Conservation (phyloP, 768 basidiomycete genomes). For the Mycena vitilis region DNA sequence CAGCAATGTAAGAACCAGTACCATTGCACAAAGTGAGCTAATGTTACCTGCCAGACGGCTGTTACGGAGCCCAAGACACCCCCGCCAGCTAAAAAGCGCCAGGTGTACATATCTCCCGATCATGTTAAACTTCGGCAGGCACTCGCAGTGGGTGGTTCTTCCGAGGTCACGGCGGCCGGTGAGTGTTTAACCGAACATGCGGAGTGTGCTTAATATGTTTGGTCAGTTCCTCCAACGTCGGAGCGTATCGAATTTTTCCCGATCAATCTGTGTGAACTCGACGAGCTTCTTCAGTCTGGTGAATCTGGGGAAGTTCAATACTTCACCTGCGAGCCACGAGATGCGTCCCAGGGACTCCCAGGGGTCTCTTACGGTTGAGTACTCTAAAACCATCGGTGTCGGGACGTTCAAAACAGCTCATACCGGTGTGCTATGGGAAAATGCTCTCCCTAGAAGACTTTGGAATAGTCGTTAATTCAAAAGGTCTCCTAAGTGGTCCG, state of each 20-base stretch:
- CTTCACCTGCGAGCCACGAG: constrained; percentile 1
- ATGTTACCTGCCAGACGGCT: no score
- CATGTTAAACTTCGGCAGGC: background rate
- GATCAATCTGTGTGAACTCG: background rate
- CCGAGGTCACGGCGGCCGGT: background rate
- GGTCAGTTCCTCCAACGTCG: background rate
- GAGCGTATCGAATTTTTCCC: constrained; percentile 17
- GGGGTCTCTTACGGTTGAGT: background rate
- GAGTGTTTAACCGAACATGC: background rate
- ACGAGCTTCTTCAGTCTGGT: background rate
- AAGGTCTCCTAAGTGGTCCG: no score
- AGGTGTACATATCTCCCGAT: constrained; percentile 11
- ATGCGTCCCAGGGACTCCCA: constrained; percentile 6
- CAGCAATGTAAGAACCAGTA: no score
- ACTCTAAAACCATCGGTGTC: background rate
- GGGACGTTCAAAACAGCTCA: constrained; percentile 21
- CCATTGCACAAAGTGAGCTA: no score
- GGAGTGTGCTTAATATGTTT: background rate
- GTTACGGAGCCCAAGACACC: background rate
- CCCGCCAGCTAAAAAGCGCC: constrained; percentile 17
- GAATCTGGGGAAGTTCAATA: background rate
- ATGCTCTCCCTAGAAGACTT: no score
- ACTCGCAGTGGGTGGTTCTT: constrained; percentile 4
- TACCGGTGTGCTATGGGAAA: no score
- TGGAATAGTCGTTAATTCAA: no score